These are phyloP conservation scores for Butyriboletus loyo DNA, from an alignment of 768 basidiomycete species.

Conservation along the genomic window DNA sequence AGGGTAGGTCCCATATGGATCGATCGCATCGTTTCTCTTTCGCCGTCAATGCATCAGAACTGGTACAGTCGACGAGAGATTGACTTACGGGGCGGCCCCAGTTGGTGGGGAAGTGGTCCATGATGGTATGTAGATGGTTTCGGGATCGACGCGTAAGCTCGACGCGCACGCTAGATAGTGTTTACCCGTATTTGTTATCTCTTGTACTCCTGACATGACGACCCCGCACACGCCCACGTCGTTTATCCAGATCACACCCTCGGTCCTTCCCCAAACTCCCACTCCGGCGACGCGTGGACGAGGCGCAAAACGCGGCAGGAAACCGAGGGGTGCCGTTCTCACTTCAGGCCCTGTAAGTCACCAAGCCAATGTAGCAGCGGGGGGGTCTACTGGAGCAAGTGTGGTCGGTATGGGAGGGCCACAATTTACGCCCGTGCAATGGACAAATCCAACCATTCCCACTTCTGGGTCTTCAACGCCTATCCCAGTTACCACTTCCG, in stretches of 20 bases:
- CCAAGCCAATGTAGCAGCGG: not conserved
- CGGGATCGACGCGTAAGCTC: constrained; percentile 18
- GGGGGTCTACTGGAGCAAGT: not conserved
- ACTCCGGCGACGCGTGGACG: constrained; percentile 24
- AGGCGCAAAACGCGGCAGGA: constrained; percentile 27
- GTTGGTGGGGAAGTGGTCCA: constrained; percentile 85
- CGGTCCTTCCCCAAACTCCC: constrained; percentile 16
- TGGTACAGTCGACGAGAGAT: too few species aligned
- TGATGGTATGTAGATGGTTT: constrained; percentile 29
- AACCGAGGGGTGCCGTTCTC: constrained; percentile 19
- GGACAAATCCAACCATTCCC: constrained; percentile 28
- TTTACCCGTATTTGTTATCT: constrained; percentile 17
- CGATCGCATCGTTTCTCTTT: constrained; percentile 72
- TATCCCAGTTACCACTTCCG: constrained; percentile 1
- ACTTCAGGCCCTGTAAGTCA: constrained; percentile 9
- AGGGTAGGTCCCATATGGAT: constrained; percentile 77
- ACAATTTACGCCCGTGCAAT: constrained; percentile 39
- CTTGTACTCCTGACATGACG: constrained; percentile 16
- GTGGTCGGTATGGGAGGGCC: not conserved
- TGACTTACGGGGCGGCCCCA: constrained; percentile 74
- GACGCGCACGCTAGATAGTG: constrained; percentile 22
- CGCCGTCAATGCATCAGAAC: not conserved
- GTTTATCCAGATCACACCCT: constrained; percentile 27
- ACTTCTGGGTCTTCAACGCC: constrained; percentile 11
- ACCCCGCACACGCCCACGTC: constrained; percentile 20